Conservation (phyloP, 768 basidiomycete genomes). For the Gloeophyllum trabeum region DNA sequence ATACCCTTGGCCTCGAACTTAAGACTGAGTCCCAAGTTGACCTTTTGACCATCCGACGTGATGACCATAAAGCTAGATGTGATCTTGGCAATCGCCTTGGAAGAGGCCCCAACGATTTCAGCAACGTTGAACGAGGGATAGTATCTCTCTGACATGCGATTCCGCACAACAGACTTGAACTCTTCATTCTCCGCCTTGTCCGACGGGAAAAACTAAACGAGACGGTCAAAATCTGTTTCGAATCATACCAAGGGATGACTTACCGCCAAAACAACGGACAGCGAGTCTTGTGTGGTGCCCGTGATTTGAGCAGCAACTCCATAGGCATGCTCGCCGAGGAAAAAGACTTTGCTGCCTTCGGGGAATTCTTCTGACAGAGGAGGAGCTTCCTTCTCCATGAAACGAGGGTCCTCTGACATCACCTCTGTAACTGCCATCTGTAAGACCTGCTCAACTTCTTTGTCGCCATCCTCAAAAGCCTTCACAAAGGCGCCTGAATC, state of each 20-base stretch:
- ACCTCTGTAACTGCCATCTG: slow-evolving; percentile 81
- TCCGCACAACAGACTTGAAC: slow-evolving; percentile 59
- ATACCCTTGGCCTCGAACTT: slow-evolving; percentile 92
- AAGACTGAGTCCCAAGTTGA: slow-evolving; percentile 85
- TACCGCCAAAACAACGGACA: slow-evolving; percentile 87
- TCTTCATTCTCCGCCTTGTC: slow-evolving; percentile 71
- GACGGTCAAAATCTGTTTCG: neutral
- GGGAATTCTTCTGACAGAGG: slow-evolving; percentile 86
- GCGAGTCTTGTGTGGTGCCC: slow-evolving; percentile 49
- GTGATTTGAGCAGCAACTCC: slow-evolving; percentile 92
- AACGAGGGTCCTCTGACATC: slow-evolving; percentile 81
- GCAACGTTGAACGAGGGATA: slow-evolving; percentile 72
- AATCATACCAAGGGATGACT: slow-evolving; percentile 9
- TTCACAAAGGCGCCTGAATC: slow-evolving; percentile 90
- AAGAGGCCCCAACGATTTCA: slow-evolving; percentile 61
- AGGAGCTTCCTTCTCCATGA: slow-evolving; percentile 70
- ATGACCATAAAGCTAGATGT: slow-evolving; percentile 91
- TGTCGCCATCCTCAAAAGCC: slow-evolving; percentile 79
- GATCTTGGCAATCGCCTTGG: slow-evolving; percentile 78
- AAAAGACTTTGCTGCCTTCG: slow-evolving; percentile 84
- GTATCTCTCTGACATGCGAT: slow-evolving; percentile 44
- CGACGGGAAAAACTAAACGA: slow-evolving; percentile 68
- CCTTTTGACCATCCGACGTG: slow-evolving; percentile 63
- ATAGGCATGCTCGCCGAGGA: slow-evolving; percentile 90
- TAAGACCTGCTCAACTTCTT: slow-evolving; percentile 76